Evolutionary conservation across 257 asterid genomes (phyloP).

Genomic region (Dorcoceras hygrometricum): DNA sequence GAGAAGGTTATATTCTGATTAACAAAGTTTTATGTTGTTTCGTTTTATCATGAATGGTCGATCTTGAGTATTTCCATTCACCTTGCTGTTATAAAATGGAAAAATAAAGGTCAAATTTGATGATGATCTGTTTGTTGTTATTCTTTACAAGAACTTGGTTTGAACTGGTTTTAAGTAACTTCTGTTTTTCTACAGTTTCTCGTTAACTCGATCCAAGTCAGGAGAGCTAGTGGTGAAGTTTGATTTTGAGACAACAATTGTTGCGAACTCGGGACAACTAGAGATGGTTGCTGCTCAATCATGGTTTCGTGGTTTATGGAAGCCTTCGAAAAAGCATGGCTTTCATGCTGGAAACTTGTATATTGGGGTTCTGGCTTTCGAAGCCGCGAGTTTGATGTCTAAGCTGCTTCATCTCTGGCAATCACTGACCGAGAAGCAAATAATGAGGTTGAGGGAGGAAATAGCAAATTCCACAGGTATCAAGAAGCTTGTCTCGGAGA

Average conservation of each 20-base stretch:
- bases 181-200: slow-evolving; percentile 13
- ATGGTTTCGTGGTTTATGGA: slow-evolving; percentile 80
- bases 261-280: slow-evolving; percentile 16
- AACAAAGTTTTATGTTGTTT: slow-evolving; percentile 7
- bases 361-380: slow-evolving; percentile 85
- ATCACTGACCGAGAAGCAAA: slow-evolving; percentile 68
- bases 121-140: slow-evolving; percentile 7
- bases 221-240: slow-evolving; percentile 27
- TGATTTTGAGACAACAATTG: slow-evolving; percentile 20
- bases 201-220: slow-evolving; percentile 28
- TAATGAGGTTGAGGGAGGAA: slow-evolving; percentile 63
- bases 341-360: slow-evolving; percentile 38
- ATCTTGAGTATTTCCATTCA: slow-evolving; percentile 12
- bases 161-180: slow-evolving; percentile 16
- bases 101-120: not conserved
- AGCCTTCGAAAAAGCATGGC: slow-evolving; percentile 48
- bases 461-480: slow-evolving; percentile 58
- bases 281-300: slow-evolving; percentile 79
- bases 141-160: not conserved
- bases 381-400: slow-evolving; percentile 85
- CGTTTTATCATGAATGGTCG: slow-evolving; percentile 7
- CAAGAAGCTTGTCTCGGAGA: slow-evolving; percentile 62
- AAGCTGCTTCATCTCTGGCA: slow-evolving; percentile 86
- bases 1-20: not conserved
- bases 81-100: slow-evolving; percentile 21